These are phyloP conservation scores for Fusarium pseudonygamai DNA, from an alignment of 2,329 filamentous ascomycete species.

Conservation along the genomic window DNA sequence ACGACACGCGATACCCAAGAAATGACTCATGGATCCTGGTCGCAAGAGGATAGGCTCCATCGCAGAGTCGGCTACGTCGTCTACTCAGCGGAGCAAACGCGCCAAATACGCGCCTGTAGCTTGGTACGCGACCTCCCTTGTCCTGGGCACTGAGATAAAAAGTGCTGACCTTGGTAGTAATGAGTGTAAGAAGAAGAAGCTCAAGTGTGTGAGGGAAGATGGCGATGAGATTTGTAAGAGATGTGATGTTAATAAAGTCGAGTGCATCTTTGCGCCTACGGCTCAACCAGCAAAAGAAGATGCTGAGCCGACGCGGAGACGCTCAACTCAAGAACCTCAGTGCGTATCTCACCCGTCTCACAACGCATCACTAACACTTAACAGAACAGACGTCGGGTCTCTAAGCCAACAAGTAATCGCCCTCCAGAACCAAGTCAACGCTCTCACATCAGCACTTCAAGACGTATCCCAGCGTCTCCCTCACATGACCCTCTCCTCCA, in stretches of 20 bases:
- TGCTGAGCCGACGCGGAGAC: neutral
- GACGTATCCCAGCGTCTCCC: slow-evolving; percentile 10
- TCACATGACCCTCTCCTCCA: neutral
- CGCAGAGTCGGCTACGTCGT: neutral
- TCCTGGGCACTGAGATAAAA: neutral
- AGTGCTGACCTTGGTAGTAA: neutral
- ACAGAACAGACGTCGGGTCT: neutral
- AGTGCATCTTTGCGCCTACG: neutral
- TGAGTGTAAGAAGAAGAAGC: slow-evolving; percentile 14
- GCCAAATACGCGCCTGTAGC: slow-evolving; percentile 16
- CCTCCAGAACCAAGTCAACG: slow-evolving; percentile 1
- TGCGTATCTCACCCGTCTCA: neutral
- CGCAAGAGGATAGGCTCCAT: neutral
- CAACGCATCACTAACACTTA: accelerated
- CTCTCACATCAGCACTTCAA: neutral
- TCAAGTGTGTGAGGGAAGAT: slow-evolving; percentile 10
- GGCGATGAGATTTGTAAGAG: neutral
- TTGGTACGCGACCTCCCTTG: neutral
- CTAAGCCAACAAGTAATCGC: neutral
- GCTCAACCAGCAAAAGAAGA: neutral
- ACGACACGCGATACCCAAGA: neutral
- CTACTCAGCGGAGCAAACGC: slow-evolving; percentile 1
- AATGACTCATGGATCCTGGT: neutral
- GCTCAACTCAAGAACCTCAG: neutral
- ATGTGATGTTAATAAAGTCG: neutral